phyloP scores from a whole-genome alignment of 345 rosid genomes.

The Kandelia obovata region DNA sequence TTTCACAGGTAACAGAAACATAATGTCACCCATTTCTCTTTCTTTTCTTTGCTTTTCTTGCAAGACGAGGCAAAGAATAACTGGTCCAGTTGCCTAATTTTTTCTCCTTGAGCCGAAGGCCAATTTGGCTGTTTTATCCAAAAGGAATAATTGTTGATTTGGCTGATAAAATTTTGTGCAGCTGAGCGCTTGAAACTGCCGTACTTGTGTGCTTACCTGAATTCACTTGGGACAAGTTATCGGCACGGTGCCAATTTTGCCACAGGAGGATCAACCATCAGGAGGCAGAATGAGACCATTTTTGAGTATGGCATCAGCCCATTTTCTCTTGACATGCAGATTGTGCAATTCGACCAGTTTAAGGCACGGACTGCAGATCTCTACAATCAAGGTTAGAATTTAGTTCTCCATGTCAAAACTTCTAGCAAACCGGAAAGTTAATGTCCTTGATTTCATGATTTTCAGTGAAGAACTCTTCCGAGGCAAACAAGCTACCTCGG shows the following conservation, averaged over 20 bases:
- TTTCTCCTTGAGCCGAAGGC: neutral
- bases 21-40: neutral
- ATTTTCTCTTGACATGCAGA: conserved; percentile 85
- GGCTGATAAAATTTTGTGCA: conserved; percentile 25
- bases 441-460: conserved; percentile 2
- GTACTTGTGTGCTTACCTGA: conserved; percentile 79
- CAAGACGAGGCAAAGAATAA: neutral
- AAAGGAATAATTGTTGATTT: neutral
- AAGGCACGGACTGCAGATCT: conserved; percentile 54
- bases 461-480: conserved; percentile 43
- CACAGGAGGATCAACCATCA: conserved; percentile 86
- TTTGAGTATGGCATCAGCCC: conserved; percentile 85
- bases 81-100: neutral
- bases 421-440: no score
- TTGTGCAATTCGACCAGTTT: conserved; percentile 67
- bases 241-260: conserved; percentile 93
- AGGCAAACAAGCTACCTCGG: conserved; percentile 62
- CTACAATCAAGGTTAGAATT: conserved; percentile 42
- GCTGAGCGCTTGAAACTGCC: conserved; percentile 74
- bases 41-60: neutral
- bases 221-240: conserved; percentile 75
- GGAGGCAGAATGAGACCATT: conserved; percentile 83
- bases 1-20: conserved; percentile 56
- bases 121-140: neutral
- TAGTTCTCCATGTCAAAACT: neutral